Evolutionary conservation across 75 land plant species (phyloP).

Genomic region (Pinus tabuliformis): DNA sequence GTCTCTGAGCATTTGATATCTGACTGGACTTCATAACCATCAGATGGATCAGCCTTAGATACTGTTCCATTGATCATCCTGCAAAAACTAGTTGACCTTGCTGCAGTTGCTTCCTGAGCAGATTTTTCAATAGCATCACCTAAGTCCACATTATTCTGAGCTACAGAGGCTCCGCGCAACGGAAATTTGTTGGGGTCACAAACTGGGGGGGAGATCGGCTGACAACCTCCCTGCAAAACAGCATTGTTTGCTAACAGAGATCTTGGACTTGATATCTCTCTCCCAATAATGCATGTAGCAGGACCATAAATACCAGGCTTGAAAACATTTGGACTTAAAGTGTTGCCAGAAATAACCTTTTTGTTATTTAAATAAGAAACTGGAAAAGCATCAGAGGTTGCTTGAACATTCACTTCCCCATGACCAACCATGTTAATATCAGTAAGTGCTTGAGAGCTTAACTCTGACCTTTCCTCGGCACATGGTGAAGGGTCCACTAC

Average conservation of each 20-base stretch:
- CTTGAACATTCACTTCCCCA: not conserved
- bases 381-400: not conserved
- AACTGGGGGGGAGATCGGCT: not conserved
- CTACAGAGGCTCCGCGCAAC: not conserved
- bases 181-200: not conserved
- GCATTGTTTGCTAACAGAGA: not conserved
- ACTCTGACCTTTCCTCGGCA: conserved; percentile 1
- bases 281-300: not conserved
- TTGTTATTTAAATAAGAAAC: conserved; percentile 2
- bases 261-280: not conserved
- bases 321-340: conserved; percentile 2
- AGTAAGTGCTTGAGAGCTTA: not conserved
- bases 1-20: not conserved
- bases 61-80: not conserved
- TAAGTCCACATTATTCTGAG: not conserved
- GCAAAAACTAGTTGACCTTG: not conserved
- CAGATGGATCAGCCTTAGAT: not conserved
- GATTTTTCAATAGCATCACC: not conserved
- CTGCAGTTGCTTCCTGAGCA: not conserved
- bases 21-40: not conserved
- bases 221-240: not conserved
- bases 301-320: not conserved
- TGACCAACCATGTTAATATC: not conserved
- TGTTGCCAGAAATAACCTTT: not conserved
- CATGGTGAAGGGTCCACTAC: conserved; percentile 4